Base-by-base conservation (phyloP, 495 filamentous ascomycete genomes). In the Tuber magnatum region DNA sequence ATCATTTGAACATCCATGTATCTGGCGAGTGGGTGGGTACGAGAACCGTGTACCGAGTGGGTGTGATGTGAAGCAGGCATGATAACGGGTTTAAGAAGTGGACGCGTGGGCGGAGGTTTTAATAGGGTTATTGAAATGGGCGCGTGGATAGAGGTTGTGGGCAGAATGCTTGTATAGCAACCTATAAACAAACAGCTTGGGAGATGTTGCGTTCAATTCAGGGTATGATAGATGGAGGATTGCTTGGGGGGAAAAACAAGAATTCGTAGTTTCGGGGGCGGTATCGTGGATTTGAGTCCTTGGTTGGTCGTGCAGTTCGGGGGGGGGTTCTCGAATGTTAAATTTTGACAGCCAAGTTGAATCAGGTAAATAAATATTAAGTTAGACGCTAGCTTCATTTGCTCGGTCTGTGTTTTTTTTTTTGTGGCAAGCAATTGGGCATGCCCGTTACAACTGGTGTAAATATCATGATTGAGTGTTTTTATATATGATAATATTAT, bases 1-100 rank as follows among this genome's bases (percentile, higher is more conserved):
- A 80, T 80, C 40, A 65, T 46, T 73, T 77, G 76, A 39, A 73
- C 69, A 43, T 78, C 76, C n/a, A 74, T 77, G 43, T 78, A 71
- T 71, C 71, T 73, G 35, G 70, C 32, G 7, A 61, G 43, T 75
- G 68, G 14, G 20, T 61, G 65, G 1, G 48, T 72, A 28, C 24
- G 69, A 24, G 69, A 71, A 18, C 69, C 35, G 69, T 41, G 69
- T 28, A 39, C 14, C 24, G 39, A 22, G 35, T 65, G 75, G 56
- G 75, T 7, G 71, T 69, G 16, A 22, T 75, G 74, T 7, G 69
- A 68, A 28, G 70, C 40, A 14, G 73, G 35, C 43, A 72, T 68
- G 35, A 46, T 40, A 46, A 40, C 40, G 71, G 22, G 14, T 65
- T 18, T 65, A 65, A 65, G 32, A 32, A 12, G 28, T 32, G 56